Percentiles rank a stretch among this genome's conserved stretches.
These are phyloP conservation scores for Exophiala calicioides DNA, from an alignment of 2,329 filamentous ascomycete genomes.

Conservation along the genomic window DNA sequence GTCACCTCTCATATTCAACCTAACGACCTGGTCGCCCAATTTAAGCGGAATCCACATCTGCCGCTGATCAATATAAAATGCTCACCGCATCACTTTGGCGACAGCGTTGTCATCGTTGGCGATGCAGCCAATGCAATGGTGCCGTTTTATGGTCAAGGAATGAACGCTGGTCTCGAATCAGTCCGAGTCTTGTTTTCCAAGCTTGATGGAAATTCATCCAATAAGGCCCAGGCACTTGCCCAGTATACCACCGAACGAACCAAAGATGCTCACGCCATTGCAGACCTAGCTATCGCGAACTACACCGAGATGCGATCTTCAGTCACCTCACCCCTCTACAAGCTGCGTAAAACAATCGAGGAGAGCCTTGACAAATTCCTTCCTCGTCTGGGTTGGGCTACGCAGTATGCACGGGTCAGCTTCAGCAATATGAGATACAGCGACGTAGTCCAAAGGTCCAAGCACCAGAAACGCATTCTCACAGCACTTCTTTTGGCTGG, in stretches of 20 bases:
- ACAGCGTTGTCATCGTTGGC: constrained; percentile 79
- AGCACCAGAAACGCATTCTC: constrained; percentile 67
- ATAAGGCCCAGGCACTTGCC: constrained; percentile 56
- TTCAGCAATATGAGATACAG: constrained; percentile 93
- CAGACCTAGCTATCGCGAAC: constrained; percentile 85
- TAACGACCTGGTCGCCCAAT: constrained; percentile 70
- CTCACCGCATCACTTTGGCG: constrained; percentile 77
- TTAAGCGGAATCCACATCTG: constrained; percentile 79
- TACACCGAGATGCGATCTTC: constrained; percentile 91
- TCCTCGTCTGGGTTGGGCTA: constrained; percentile 81
- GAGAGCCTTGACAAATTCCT: constrained; percentile 76
- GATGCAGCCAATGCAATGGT: constrained; percentile 98
- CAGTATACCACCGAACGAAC: constrained; percentile 75
- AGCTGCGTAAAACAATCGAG: constrained; percentile 80
- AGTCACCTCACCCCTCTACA: constrained; percentile 75
- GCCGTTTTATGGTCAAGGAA: constrained; percentile 96
- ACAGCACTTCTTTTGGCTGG: constrained; percentile 8
- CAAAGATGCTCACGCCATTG: constrained; percentile 83
- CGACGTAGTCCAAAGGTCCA: constrained; percentile 70
- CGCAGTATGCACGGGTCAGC: constrained; percentile 87
- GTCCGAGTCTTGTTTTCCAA: constrained; percentile 83
- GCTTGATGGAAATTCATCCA: constrained; percentile 65
- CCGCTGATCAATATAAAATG: constrained; percentile 94
- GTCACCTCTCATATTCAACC: constrained; percentile 64
- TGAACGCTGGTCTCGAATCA: constrained; percentile 95